Conservation (phyloP, 2,329 filamentous ascomycete genomes). For the Alternaria dauci region DNA sequence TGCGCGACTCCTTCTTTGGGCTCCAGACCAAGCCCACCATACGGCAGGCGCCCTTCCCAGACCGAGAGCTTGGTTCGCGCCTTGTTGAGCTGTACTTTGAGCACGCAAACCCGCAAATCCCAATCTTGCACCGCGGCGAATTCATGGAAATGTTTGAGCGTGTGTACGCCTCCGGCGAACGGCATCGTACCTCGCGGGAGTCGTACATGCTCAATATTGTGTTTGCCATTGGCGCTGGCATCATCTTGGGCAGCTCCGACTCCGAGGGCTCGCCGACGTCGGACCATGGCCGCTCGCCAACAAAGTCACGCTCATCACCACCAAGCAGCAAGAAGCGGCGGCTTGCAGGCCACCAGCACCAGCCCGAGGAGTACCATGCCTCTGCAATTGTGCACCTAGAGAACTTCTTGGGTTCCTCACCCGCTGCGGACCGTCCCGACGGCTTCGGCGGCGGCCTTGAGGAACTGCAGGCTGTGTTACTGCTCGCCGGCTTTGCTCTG, state of each 20-base stretch:
- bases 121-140: slow-evolving; percentile 85
- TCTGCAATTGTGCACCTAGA: slow-evolving; percentile 93
- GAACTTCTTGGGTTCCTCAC: slow-evolving; percentile 76
- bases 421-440: slow-evolving; percentile 62
- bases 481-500: slow-evolving; percentile 90
- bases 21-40: slow-evolving; percentile 90
- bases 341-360: slow-evolving; percentile 66
- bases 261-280: slow-evolving; percentile 43
- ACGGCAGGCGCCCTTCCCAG: slow-evolving; percentile 83
- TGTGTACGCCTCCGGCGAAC: slow-evolving; percentile 75
- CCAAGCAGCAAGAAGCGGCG: slow-evolving; percentile 50
- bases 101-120: slow-evolving; percentile 95
- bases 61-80: slow-evolving; percentile 73
- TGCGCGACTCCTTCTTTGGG: slow-evolving; percentile 98
- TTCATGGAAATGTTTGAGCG: slow-evolving; percentile 89
- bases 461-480: slow-evolving; percentile 89
- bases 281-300: slow-evolving; percentile 41
- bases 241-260: slow-evolving; percentile 73
- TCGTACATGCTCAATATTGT: slow-evolving; percentile 97
- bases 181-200: slow-evolving; percentile 76
- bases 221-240: slow-evolving; percentile 92
- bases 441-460: slow-evolving; percentile 88
- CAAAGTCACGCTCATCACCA: slow-evolving; percentile 40
- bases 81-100: slow-evolving; percentile 90
- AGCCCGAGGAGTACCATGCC: slow-evolving; percentile 95